Conservation (phyloP, 768 basidiomycete species). For the Auricularia sp. region DNA sequence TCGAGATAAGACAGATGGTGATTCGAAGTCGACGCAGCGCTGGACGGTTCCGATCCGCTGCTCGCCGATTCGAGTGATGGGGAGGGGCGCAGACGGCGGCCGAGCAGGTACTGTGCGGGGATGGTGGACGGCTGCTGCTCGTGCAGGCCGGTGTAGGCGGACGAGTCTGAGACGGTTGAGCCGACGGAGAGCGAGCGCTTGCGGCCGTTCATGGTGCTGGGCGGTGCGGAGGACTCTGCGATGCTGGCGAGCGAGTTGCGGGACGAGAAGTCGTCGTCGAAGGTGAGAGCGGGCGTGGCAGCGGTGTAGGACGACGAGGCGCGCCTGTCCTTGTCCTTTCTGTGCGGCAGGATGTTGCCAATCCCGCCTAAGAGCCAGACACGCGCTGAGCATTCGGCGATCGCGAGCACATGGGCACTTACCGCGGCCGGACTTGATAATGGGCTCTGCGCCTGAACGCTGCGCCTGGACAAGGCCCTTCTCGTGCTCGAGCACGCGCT, state of each 20-base stretch:
- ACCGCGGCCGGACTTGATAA: neutral
- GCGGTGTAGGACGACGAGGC: neutral
- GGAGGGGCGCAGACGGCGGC: neutral
- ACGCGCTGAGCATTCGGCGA: neutral
- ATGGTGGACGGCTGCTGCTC: neutral
- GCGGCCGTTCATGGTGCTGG: neutral
- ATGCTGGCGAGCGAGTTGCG: neutral
- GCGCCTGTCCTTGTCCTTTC: neutral
- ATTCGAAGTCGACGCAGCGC: neutral
- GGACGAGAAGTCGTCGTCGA: neutral
- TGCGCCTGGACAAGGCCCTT: neutral
- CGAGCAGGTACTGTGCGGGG: neutral
- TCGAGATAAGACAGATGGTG: neutral
- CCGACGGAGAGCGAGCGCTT: conserved; percentile 1
- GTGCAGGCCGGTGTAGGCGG: neutral
- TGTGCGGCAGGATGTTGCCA: neutral
- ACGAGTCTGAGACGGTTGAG: neutral
- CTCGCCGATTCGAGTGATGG: neutral
- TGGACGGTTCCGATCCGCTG: neutral
- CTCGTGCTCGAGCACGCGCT: neutral
- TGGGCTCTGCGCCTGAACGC: neutral
- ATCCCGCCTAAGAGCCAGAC: neutral
- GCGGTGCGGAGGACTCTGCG: neutral
- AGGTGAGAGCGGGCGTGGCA: neutral
- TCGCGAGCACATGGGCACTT: neutral